Evolutionary conservation across 1,284 basidiomycete genomes (phyloP), one percentile per base, ranked within the genome.

Genomic region (Anthracocystis walkeri): DNA sequence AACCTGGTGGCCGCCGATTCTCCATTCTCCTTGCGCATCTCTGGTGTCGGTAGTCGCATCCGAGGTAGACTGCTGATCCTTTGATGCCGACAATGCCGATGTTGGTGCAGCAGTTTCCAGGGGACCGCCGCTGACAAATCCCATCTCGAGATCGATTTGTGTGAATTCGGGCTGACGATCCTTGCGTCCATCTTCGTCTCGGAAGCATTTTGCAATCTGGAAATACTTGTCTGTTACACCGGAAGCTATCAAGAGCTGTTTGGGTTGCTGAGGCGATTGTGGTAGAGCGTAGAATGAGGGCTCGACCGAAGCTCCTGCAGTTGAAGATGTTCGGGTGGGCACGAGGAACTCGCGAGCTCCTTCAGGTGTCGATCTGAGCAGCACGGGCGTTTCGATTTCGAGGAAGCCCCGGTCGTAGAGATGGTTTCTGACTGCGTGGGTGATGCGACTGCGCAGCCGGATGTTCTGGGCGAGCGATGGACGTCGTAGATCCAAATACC

Each of bases 101-200:
- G 6, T n/a, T 41, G 54, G 29, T 25, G 40, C 23, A 12, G 31
- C 2, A 8, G 31, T n/a, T 21, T 48, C 92, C 88, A 68, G 90
- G 86, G 84, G 69, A 2, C 84, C 77, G 12, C 95, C 97, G 21
- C 91, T 91, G 27, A 97, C 91, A 86, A 93, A 97, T 2, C 92
- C 93, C 93, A 97, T 95, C 87, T 97, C 95, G 73, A 97, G 86
- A 90, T 97, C 95, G 72, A 97, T 89, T 87, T 97, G 95, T 21
- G 95, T 97, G 86, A 97, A 97, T 86, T 97, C 95, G 0, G 95
- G 94, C 84, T 97, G 95, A 31, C 95, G 89, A 86, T 97, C 95
- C 86, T 92, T 94, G 64, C 95, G 89, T 2, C 94, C 93, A 82
- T 94, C 94, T 85, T 97, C 95, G 85, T 97, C 95, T 44, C 95